These are phyloP conservation scores for Copromyces sp. DNA, from an alignment of 495 filamentous ascomycete species.

Conservation along the genomic window DNA sequence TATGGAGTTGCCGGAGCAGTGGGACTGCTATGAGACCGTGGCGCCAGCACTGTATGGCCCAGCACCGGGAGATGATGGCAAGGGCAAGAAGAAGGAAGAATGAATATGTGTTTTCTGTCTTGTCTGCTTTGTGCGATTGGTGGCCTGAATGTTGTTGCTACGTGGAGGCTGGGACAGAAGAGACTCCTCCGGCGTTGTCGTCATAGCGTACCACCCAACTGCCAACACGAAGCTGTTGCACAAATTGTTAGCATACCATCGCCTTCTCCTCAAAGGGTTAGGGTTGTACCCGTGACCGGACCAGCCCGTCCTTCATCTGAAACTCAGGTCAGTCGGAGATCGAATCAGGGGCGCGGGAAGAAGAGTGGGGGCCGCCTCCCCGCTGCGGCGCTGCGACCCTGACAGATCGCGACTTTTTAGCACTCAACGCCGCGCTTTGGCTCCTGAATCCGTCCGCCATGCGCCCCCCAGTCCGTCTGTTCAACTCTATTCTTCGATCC, in stretches of 20 bases:
- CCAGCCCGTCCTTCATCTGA: not conserved
- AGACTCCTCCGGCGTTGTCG: too few species aligned
- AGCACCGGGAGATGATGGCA: not conserved
- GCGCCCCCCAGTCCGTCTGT: not conserved
- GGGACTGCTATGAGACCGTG: not conserved
- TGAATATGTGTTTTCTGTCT: not conserved
- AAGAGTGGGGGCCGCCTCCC: not conserved
- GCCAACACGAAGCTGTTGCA: not conserved
- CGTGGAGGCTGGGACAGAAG: not conserved
- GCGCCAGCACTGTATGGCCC: not conserved
- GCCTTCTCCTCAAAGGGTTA: not conserved
- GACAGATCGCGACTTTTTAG: not conserved
- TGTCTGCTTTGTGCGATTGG: not conserved
- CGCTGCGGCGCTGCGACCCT: not conserved
- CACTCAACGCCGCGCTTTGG: not conserved
- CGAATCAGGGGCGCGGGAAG: not conserved
- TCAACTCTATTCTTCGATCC: conserved; percentile 5
- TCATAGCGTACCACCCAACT: too few species aligned
- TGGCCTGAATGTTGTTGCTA: not conserved
- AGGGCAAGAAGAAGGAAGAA: not conserved
- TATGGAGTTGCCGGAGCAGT: not conserved
- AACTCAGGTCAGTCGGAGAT: not conserved
- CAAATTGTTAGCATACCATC: not conserved
- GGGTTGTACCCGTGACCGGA: not conserved
- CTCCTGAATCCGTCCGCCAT: not conserved